These are phyloP conservation scores for Cerioporus squamosus DNA, from an alignment of 1,284 basidiomycete species.

Conservation along the genomic window DNA sequence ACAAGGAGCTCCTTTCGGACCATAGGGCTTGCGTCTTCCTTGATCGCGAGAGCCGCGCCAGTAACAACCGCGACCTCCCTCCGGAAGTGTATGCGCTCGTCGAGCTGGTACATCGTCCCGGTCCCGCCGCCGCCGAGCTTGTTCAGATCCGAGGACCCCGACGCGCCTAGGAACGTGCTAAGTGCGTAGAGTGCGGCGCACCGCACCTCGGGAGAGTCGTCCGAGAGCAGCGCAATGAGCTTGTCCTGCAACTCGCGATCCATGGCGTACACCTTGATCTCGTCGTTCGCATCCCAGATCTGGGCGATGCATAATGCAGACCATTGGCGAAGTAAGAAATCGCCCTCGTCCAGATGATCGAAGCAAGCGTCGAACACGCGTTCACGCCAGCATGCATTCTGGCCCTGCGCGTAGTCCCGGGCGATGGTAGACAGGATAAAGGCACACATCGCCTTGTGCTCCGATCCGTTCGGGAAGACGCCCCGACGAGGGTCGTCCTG, in stretches of 20 bases:
- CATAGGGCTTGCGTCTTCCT: conserved; percentile 95
- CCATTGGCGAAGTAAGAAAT: conserved; percentile 95
- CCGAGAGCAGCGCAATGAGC: conserved; percentile 82
- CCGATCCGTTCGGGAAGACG: conserved; percentile 89
- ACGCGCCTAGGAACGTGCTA: conserved; percentile 92
- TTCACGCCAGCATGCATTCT: conserved; percentile 85
- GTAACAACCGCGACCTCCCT: conserved; percentile 84
- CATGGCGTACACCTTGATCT: conserved; percentile 87
- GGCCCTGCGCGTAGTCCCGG: conserved; percentile 86
- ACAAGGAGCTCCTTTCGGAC: conserved; percentile 95
- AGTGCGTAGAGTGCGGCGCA: conserved; percentile 92
- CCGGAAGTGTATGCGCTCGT: conserved; percentile 78
- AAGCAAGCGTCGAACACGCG: conserved; percentile 92
- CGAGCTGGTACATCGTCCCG: conserved; percentile 83
- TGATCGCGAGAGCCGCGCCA: conserved; percentile 77
- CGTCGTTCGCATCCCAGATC: conserved; percentile 94
- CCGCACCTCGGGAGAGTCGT: conserved; percentile 93
- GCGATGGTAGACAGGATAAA: conserved; percentile 95
- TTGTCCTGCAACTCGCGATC: conserved; percentile 86
- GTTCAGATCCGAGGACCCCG: conserved; percentile 69
- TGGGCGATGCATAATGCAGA: conserved; percentile 92
- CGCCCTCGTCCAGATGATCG: conserved; percentile 84
- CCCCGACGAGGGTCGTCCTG: conserved; percentile 56
- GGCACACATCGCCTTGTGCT: conserved; percentile 99
- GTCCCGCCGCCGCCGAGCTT: conserved; percentile 85